These are phyloP conservation scores for Leucocoprinus sp. DNA, from an alignment of 768 basidiomycete species.

Conservation along the genomic window DNA sequence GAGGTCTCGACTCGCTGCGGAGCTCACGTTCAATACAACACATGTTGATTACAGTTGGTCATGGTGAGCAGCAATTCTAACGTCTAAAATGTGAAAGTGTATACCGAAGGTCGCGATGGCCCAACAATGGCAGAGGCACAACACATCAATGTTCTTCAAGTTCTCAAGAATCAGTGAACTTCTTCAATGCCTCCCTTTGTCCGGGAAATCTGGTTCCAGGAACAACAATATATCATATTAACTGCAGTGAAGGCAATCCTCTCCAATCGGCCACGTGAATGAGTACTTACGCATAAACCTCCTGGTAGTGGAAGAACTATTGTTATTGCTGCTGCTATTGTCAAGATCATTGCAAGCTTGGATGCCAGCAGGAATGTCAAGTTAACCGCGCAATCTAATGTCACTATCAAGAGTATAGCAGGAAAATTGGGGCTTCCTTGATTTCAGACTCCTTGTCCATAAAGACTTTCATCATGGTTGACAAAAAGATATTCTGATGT, in stretches of 20 bases:
- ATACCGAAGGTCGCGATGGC: slow-evolving; percentile 37
- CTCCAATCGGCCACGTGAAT: slow-evolving; percentile 20
- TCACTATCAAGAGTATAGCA: slow-evolving; percentile 77
- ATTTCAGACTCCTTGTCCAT: slow-evolving; percentile 60
- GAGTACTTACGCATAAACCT: slow-evolving; percentile 40
- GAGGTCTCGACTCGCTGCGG: slow-evolving; percentile 3
- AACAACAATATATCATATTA: slow-evolving; percentile 1
- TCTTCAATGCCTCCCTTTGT: slow-evolving; percentile 28
- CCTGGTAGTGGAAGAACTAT: slow-evolving; percentile 62
- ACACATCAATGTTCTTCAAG: slow-evolving; percentile 19
- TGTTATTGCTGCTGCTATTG: slow-evolving; percentile 45
- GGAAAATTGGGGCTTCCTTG: slow-evolving; percentile 48
- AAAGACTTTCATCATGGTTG: slow-evolving; percentile 56
- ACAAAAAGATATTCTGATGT: background rate
- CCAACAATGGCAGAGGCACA: slow-evolving; percentile 39
- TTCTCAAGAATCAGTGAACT: slow-evolving; percentile 19
- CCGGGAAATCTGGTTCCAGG: slow-evolving; percentile 26
- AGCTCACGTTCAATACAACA: slow-evolving; percentile 15
- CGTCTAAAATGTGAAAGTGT: slow-evolving; percentile 26
- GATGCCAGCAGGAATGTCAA: slow-evolving; percentile 35
- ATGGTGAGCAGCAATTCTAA: slow-evolving; percentile 18
- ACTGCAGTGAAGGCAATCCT: slow-evolving; percentile 27
- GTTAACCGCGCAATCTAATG: slow-evolving; percentile 68
- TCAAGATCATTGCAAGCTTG: slow-evolving; percentile 23
- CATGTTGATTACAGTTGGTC: slow-evolving; percentile 28